Base-by-base conservation (phyloP, 2,329 filamentous ascomycete genomes). In the Ophiostoma ulmi region DNA sequence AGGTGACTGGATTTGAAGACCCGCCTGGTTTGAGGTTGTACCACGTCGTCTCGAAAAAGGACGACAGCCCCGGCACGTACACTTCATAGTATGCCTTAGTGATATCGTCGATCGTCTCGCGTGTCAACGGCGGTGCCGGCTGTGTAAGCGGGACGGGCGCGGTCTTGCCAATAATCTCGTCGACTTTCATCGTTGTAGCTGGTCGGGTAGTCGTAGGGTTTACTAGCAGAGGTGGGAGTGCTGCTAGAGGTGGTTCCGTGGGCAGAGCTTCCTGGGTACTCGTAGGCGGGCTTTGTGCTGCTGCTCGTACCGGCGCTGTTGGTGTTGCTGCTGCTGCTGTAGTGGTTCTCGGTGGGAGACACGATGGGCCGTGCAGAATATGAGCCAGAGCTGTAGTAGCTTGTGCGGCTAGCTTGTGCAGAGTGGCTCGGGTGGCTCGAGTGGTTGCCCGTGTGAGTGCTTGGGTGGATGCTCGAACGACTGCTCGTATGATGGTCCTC, bases 21-120 rank as follows among this genome's bases (percentile, higher is more conserved):
- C 83, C 83, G 66, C 77, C 77, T 67, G 81, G 79, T 70, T 80
- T 80, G 48, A 84, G 82, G 72, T 83, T 87, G 80, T 92, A 97
- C 94, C 94, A 98, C 38, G 84, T 85, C 7, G 92, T 91, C 78
- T 97, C 94, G 73, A 96, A 86, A 73, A 95, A 90, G 68, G 86
- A 86, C 78, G 92, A 89, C 66, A 95, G 86, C 8, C 88, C 90
- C 1, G 86, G 86, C 4, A 75, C 90, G 78, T 95, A 96, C 74
- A 93, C 89, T 74, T 90, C 89, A 75, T 87, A 86, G 79, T 91
- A 96, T 20, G 94, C 79, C 73, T 86, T 86, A 73, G 88, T 88
- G 72, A 93, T 88, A 77, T 93, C 89, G 75, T 89, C 87, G 68
- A 91, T 76, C 31, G 79, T 80, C 44, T 83, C 83, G 71, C 85